A percentile compares a stretch with the other conserved stretches of the same genome.
phyloP scores from a whole-genome alignment of 2,329 filamentous ascomycete species.

The Paraconiothyrium brasiliense region DNA sequence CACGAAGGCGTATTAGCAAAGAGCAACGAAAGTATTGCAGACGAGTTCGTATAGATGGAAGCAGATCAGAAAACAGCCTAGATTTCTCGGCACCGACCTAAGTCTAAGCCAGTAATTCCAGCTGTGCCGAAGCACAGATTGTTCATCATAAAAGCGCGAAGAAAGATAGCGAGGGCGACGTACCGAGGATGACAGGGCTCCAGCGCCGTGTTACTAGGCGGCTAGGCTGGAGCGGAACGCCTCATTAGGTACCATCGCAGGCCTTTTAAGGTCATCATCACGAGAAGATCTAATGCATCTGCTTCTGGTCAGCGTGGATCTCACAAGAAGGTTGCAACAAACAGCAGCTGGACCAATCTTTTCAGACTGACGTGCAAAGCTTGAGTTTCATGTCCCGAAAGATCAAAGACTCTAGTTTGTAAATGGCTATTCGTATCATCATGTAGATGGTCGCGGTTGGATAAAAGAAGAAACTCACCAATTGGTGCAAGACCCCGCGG shows the following conservation, averaged over 20 bases:
- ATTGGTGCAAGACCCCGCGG: slow-evolving; percentile 12
- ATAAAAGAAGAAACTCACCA: slow-evolving; percentile 21
- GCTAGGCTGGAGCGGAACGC: neutral
- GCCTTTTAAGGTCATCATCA: neutral
- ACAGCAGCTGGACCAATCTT: slow-evolving; percentile 22
- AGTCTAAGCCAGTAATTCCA: slow-evolving; percentile 57
- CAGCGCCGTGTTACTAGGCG: neutral
- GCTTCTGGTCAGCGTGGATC: slow-evolving; percentile 27
- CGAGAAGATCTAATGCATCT: slow-evolving; percentile 8
- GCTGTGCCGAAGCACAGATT: slow-evolving; percentile 53
- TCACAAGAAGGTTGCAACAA: slow-evolving; percentile 1
- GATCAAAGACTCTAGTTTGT: slow-evolving; percentile 60
- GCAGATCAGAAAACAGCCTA: slow-evolving; percentile 54
- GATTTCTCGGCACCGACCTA: slow-evolving; percentile 50
- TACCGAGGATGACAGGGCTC: slow-evolving; percentile 17
- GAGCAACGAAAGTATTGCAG: slow-evolving; percentile 28
- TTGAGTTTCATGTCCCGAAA: slow-evolving; percentile 53
- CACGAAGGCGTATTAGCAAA: slow-evolving; percentile 3
- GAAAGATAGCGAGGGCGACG: slow-evolving; percentile 11
- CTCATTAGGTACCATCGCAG: neutral
- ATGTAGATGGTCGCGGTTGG: slow-evolving; percentile 30
- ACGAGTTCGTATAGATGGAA: slow-evolving; percentile 3
- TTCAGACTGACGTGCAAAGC: slow-evolving; percentile 57
- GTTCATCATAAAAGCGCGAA: slow-evolving; percentile 47
- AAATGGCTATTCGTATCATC: slow-evolving; percentile 54